Evolutionary conservation across 1,284 basidiomycete genomes (phyloP).

Genomic region (Xanthoconium separans): DNA sequence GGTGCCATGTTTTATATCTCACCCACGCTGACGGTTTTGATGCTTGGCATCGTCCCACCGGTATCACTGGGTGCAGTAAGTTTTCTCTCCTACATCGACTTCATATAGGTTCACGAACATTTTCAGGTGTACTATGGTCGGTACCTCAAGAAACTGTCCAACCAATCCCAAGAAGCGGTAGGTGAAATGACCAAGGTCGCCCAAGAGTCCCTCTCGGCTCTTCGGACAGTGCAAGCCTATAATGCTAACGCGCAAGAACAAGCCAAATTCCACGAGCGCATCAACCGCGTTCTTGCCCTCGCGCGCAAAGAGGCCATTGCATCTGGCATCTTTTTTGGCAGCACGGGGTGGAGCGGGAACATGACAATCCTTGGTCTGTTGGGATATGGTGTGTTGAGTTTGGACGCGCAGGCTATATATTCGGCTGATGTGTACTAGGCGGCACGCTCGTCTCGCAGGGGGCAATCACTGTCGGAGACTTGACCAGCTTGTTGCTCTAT

Average conservation of each 20-base stretch:
- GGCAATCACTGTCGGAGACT: conserved; percentile 86
- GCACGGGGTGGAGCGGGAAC: conserved; percentile 94
- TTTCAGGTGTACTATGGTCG: conserved; percentile 88
- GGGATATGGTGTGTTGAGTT: conserved; percentile 71
- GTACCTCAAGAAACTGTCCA: conserved; percentile 90
- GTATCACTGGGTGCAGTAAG: conserved; percentile 91
- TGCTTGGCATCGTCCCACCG: conserved; percentile 94
- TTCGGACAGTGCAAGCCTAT: conserved; percentile 92
- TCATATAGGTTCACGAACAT: neutral
- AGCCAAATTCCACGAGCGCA: conserved; percentile 63
- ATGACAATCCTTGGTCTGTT: conserved; percentile 86
- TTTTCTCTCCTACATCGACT: conserved; percentile 4
- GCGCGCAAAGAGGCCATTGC: conserved; percentile 90
- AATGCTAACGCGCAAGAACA: conserved; percentile 79
- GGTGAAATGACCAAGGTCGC: conserved; percentile 94
- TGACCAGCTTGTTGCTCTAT: conserved; percentile 91
- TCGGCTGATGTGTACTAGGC: conserved; percentile 43
- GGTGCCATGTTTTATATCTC: conserved; percentile 97
- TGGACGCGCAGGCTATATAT: neutral
- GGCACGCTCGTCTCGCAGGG: conserved; percentile 88
- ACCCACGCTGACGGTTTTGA: conserved; percentile 84
- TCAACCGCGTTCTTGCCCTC: conserved; percentile 71
- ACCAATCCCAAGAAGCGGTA: conserved; percentile 90
- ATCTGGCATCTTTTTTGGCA: conserved; percentile 90
- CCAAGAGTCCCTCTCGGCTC: conserved; percentile 89